Evolutionary conservation across 148 eudicot species (phyloP).

Genomic region (Gaultheria prostrata): DNA sequence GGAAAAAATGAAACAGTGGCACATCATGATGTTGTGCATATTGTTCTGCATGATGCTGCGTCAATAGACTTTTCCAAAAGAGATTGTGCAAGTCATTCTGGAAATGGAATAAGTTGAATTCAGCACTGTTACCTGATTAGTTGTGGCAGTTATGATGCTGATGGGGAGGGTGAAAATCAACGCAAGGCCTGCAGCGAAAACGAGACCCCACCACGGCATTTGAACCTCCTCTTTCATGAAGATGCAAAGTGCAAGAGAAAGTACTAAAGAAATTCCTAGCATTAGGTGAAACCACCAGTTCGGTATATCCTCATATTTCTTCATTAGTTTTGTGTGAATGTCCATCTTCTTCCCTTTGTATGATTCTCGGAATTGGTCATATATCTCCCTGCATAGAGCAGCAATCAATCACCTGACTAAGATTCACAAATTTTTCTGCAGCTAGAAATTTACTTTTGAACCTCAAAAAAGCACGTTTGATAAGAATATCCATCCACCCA

Average conservation of each 20-base stretch:
- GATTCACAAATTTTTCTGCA: neutral
- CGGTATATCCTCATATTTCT: slow-evolving; percentile 45
- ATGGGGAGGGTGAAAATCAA: slow-evolving; percentile 47
- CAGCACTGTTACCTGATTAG: slow-evolving; percentile 34
- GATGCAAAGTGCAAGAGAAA: slow-evolving; percentile 38
- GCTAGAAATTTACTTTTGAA: neutral
- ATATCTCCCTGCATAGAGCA: slow-evolving; percentile 35
- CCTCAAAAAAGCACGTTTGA: neutral
- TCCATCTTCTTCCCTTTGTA: slow-evolving; percentile 34
- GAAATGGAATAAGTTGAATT: neutral
- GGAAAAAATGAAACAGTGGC: no score
- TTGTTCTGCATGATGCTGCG: no score
- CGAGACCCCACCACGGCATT: slow-evolving; percentile 59
- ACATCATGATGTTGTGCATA: no score
- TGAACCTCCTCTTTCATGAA: slow-evolving; percentile 47
- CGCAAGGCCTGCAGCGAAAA: slow-evolving; percentile 31
- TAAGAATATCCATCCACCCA: neutral
- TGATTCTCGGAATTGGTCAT: slow-evolving; percentile 24
- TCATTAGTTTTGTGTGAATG: slow-evolving; percentile 51
- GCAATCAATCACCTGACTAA: neutral
- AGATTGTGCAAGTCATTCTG: neutral
- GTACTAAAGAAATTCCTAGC: slow-evolving; percentile 28
- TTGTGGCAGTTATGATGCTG: slow-evolving; percentile 52
- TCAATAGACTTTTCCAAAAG: no score
- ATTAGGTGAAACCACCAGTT: slow-evolving; percentile 42